Conservation (phyloP, 139 green algal species). For the Chlorella sp. region DNA sequence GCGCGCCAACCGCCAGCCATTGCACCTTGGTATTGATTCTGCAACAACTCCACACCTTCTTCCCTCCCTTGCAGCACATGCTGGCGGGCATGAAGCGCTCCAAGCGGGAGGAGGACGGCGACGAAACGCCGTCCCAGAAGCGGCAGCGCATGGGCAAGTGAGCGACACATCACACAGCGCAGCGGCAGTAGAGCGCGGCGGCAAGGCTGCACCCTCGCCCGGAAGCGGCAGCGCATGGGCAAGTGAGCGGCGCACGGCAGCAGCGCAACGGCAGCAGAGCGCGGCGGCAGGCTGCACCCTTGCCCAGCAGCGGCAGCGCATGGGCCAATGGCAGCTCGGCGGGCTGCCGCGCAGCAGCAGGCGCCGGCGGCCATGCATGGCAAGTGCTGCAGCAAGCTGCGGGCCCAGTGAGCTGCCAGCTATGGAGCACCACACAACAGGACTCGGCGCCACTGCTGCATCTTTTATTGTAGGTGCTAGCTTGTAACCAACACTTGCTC, state of each 20-base stretch:
- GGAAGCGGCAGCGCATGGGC: constrained; percentile 29
- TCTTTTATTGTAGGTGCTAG: too few relatives aligned
- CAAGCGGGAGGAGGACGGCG: constrained; percentile 22
- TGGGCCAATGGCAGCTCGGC: not conserved
- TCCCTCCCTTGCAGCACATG: constrained; percentile 14
- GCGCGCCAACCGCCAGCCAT: too few relatives aligned
- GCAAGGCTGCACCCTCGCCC: too few relatives aligned
- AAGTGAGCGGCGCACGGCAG: constrained; percentile 9
- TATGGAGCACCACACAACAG: too few relatives aligned
- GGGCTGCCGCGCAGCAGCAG: not conserved
- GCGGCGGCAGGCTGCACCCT: too few relatives aligned
- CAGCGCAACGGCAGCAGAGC: not conserved
- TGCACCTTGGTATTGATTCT: too few relatives aligned
- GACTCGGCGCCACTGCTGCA: too few relatives aligned
- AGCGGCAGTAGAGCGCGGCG: not conserved
- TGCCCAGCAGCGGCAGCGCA: constrained; percentile 31
- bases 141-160: constrained; percentile 26
- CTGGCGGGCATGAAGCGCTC: constrained; percentile 27
- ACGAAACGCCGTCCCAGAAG: constrained; percentile 16
- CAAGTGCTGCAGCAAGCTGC: too few relatives aligned
- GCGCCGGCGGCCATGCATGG: too few relatives aligned
- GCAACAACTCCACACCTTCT: not conserved
- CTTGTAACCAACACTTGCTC: too few relatives aligned
- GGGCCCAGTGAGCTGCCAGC: too few relatives aligned
- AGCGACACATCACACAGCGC: not conserved